Percentiles rank a stretch among this genome's conserved stretches.
Evolutionary conservation across 257 asterid species (phyloP).

Genomic region (Solanum gracilifrons): DNA sequence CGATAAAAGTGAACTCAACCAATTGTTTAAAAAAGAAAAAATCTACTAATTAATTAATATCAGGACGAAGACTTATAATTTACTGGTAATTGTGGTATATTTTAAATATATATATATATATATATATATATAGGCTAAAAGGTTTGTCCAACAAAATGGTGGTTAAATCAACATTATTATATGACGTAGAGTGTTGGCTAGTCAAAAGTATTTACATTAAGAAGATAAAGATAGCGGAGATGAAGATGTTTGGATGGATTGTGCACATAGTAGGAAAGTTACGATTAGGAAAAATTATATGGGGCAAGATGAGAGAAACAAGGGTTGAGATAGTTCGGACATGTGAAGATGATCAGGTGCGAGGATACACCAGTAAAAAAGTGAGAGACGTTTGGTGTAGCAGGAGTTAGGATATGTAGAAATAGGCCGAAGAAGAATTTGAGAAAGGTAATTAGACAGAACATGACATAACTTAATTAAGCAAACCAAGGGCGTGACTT

Average conservation of each 20-base stretch:
- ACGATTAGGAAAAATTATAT: neutral
- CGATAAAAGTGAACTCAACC: neutral
- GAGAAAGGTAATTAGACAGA: too few species aligned
- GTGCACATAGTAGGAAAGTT: neutral
- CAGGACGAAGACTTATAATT: neutral
- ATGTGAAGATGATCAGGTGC: neutral
- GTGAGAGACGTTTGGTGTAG: neutral
- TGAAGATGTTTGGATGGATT: neutral
- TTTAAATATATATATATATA: neutral
- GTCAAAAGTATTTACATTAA: neutral
- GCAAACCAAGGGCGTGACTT: too few species aligned
- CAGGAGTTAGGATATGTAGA: neutral
- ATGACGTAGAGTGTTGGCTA: rapidly evolving
- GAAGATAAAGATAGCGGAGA: neutral
- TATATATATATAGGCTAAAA: neutral
- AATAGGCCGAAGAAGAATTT: too few species aligned
- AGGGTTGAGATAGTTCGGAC: neutral
- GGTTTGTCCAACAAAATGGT: neutral
- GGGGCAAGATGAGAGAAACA: neutral
- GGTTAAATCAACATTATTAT: neutral
- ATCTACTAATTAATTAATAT: neutral
- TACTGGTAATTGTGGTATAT: neutral
- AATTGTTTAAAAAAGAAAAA: neutral
- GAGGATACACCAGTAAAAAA: neutral
- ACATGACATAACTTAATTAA: too few species aligned